A percentile compares a stretch with the other conserved stretches of the same genome.
These are phyloP conservation scores for Lizanozyma gosingica DNA, from an alignment of 1,139 yeast genomes.

Conservation along the genomic window DNA sequence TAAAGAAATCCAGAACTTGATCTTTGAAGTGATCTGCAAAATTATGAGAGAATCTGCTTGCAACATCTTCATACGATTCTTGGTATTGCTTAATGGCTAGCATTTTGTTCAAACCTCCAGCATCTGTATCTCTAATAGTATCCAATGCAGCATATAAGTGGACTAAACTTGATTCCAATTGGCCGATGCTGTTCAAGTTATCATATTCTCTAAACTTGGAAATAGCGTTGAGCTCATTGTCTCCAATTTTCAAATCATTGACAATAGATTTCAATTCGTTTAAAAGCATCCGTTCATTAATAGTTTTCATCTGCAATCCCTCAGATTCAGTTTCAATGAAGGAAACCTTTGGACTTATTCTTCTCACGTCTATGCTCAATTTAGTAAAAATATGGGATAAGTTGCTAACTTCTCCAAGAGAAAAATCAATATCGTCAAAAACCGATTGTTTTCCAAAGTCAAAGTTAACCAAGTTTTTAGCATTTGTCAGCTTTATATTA, in stretches of 20 bases:
- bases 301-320: conserved; percentile 77
- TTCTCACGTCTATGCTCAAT: conserved; percentile 34
- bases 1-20: conserved; percentile 30
- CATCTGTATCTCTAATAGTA: conserved; percentile 45
- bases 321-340: conserved; percentile 69
- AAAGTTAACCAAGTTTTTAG: conserved; percentile 28
- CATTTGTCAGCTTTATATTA: conserved; percentile 28
- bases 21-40: conserved; percentile 37
- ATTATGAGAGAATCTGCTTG: conserved; percentile 41
- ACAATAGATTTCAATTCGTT: conserved; percentile 61
- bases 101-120: conserved; percentile 55
- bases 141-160: conserved; percentile 56
- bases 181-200: conserved; percentile 32
- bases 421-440: conserved; percentile 28
- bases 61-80: conserved; percentile 49
- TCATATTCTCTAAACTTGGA: conserved; percentile 42
- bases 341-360: conserved; percentile 54
- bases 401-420: conserved; percentile 57
- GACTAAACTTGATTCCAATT: conserved; percentile 51
- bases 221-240: conserved; percentile 42
- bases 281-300: conserved; percentile 68
- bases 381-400: conserved; percentile 42
- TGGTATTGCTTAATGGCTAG: conserved; percentile 66
- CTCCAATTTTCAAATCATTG: conserved; percentile 59
- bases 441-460: conserved; percentile 30